phyloP scores from a whole-genome alignment of 495 filamentous ascomycete genomes.

The Parachaetomium inaequale region DNA sequence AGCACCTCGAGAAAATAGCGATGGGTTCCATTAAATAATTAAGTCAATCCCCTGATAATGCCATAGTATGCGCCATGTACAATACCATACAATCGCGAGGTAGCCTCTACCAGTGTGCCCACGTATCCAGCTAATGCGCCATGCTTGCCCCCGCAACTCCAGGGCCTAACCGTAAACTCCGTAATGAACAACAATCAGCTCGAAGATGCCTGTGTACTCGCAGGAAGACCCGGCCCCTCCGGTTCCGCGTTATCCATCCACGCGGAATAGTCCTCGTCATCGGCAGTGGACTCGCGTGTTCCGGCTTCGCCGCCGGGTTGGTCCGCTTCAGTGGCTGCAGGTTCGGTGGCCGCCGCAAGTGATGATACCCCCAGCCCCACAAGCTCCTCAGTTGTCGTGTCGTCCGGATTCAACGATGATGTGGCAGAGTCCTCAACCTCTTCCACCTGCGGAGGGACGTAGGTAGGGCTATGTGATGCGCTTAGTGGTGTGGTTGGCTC shows the following conservation, averaged over 20 bases:
- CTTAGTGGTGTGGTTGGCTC: slow-evolving; percentile 53
- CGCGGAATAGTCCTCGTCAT: slow-evolving; percentile 34
- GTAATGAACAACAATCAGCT: background rate
- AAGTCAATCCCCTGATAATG: background rate
- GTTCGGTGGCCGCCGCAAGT: background rate
- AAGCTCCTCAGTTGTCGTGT: background rate
- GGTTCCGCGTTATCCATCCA: slow-evolving; percentile 32
- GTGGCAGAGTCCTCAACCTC: slow-evolving; percentile 28
- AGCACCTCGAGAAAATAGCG: background rate
- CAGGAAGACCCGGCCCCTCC: slow-evolving; percentile 13
- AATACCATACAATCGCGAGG: background rate
- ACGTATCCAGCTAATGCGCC: slow-evolving; percentile 13
- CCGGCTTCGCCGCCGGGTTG: background rate
- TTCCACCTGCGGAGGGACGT: slow-evolving; percentile 45
- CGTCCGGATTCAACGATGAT: background rate
- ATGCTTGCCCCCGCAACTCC: background rate
- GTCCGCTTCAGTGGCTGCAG: background rate
- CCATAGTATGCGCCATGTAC: background rate
- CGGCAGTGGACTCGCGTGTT: background rate
- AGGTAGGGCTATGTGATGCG: slow-evolving; percentile 25
- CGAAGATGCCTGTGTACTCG: background rate
- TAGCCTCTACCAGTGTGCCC: background rate
- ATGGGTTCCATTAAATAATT: background rate
- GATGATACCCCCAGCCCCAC: background rate
- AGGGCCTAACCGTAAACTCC: slow-evolving; percentile 5